These are phyloP conservation scores for Anthostomella pinea DNA, from an alignment of 2,329 filamentous ascomycete species.

Conservation along the genomic window DNA sequence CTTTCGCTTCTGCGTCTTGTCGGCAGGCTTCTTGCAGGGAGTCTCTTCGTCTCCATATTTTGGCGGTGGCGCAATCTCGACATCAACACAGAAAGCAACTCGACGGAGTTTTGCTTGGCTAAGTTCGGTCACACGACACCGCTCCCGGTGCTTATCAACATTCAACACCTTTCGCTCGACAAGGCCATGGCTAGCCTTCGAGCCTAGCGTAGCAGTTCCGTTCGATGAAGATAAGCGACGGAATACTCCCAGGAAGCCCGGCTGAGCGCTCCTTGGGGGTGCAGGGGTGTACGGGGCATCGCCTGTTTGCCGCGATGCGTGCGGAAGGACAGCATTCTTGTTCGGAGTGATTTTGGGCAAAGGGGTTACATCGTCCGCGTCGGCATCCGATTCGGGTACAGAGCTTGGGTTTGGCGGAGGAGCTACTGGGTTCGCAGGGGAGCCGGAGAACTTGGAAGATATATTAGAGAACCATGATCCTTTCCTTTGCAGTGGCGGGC, in stretches of 20 bases:
- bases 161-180: slow-evolving; percentile 83
- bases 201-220: slow-evolving; percentile 44
- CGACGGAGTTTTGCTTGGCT: slow-evolving; percentile 77
- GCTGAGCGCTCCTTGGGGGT: slow-evolving; percentile 65
- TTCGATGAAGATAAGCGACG: slow-evolving; percentile 74
- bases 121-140: slow-evolving; percentile 76
- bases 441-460: slow-evolving; percentile 84
- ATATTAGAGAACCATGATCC: slow-evolving; percentile 93
- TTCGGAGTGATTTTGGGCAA: slow-evolving; percentile 48
- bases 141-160: slow-evolving; percentile 73
- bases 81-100: slow-evolving; percentile 94
- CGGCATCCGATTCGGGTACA: slow-evolving; percentile 29
- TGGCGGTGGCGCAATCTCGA: slow-evolving; percentile 89
- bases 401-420: slow-evolving; percentile 23
- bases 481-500: slow-evolving; percentile 47
- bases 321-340: slow-evolving; percentile 59
- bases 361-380: slow-evolving; percentile 38
- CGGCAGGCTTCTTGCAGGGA: slow-evolving; percentile 45
- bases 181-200: slow-evolving; percentile 61
- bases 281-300: slow-evolving; percentile 70
- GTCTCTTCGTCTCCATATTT: slow-evolving; percentile 66
- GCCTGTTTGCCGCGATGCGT: slow-evolving; percentile 53
- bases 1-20: slow-evolving; percentile 61
- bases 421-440: slow-evolving; percentile 34
- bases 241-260: slow-evolving; percentile 78